phyloP scores from a whole-genome alignment of 2,329 filamentous ascomycete genomes.

The Polychaeton citri region DNA sequence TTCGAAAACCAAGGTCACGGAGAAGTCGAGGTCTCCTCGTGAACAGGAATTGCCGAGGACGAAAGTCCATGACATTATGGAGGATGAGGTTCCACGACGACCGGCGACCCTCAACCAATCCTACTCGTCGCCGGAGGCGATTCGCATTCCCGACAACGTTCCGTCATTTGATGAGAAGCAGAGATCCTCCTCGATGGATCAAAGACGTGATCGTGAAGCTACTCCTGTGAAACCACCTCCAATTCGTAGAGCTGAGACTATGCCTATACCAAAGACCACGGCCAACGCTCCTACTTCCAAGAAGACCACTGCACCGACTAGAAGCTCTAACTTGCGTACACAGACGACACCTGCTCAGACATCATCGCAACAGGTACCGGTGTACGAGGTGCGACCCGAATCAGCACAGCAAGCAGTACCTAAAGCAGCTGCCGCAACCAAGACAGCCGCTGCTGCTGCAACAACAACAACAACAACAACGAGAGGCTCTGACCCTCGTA shows the following conservation, averaged over 20 bases:
- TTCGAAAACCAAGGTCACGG: conserved; percentile 1
- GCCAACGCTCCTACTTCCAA: background rate
- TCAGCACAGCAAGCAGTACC: background rate
- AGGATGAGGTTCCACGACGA: conserved; percentile 3
- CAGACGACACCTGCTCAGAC: background rate
- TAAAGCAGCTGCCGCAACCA: background rate
- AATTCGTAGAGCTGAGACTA: background rate
- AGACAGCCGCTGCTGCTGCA: background rate
- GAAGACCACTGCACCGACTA: background rate
- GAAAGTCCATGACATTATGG: conserved; percentile 1
- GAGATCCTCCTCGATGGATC: background rate
- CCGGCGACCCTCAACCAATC: conserved; percentile 26
- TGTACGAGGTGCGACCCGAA: background rate
- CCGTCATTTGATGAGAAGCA: background rate
- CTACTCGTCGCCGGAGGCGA: conserved; percentile 17
- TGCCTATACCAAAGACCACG: background rate
- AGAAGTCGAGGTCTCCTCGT: background rate
- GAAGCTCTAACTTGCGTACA: background rate
- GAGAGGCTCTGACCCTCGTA: too few species aligned
- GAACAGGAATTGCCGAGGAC: conserved; percentile 21
- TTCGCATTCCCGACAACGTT: conserved; percentile 9
- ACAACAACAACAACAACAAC: background rate
- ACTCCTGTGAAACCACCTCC: background rate
- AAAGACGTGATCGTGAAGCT: background rate
- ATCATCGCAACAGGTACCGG: background rate